phyloP scores from a whole-genome alignment of 352 stramenopile genomes.

The Phytophthora multivora region DNA sequence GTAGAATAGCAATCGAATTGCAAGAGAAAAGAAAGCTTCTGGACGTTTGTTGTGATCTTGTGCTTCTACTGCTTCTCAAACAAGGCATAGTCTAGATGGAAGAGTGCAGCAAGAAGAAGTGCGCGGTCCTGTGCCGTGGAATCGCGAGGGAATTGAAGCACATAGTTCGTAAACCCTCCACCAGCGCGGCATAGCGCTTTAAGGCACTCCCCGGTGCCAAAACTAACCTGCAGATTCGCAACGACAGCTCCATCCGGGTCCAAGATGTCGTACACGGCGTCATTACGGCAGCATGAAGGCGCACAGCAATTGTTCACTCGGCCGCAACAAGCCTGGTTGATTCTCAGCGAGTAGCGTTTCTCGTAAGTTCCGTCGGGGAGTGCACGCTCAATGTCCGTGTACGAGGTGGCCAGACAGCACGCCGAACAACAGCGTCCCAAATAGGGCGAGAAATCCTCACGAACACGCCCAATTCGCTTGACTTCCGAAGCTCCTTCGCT shows the following conservation, averaged over 20 bases:
- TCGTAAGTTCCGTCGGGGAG: constrained; percentile 37
- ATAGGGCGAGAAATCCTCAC: constrained; percentile 65
- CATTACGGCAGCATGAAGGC: constrained; percentile 64
- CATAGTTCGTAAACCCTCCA: constrained; percentile 30
- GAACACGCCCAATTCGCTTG: constrained; percentile 46
- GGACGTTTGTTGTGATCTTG: too few relatives aligned
- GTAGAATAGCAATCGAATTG: neutral
- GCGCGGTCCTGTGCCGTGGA: constrained; percentile 45
- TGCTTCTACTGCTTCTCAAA: constrained; percentile 44
- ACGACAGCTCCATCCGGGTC: constrained; percentile 54
- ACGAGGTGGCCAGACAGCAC: constrained; percentile 65
- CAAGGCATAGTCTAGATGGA: constrained; percentile 64
- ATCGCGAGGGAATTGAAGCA: constrained; percentile 57
- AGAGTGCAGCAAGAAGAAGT: constrained; percentile 60
- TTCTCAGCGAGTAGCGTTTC: constrained; percentile 56
- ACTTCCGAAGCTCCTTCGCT: constrained; percentile 11
- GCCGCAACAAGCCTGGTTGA: constrained; percentile 58
- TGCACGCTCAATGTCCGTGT: constrained; percentile 64
- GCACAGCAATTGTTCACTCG: constrained; percentile 75
- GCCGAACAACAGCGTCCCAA: constrained; percentile 40
- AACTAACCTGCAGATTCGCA: constrained; percentile 64
- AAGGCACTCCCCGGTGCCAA: constrained; percentile 28
- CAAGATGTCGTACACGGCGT: constrained; percentile 72
- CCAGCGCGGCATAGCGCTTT: constrained; percentile 44
- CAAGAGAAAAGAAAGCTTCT: neutral